Evolutionary conservation across 2,329 filamentous ascomycete genomes (phyloP).

Genomic region (Botrytis porri): DNA sequence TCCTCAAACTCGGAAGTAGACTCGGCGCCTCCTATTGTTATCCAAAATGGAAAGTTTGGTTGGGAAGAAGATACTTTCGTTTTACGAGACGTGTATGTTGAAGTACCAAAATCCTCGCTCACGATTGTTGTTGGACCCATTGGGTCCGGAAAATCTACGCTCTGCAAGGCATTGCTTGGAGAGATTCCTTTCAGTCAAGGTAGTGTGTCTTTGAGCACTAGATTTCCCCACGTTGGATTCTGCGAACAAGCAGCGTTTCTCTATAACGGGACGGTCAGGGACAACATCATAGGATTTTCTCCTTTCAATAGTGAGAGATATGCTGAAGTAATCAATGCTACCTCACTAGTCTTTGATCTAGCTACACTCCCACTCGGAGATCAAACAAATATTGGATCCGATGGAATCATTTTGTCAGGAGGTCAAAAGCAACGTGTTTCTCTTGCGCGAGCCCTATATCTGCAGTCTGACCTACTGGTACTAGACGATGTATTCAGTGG

Average conservation of each 20-base stretch:
- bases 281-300: slow-evolving; percentile 19
- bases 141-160: slow-evolving; percentile 34
- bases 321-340: slow-evolving; percentile 27
- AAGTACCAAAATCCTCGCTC: slow-evolving; percentile 13
- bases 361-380: slow-evolving; percentile 33
- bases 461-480: slow-evolving; percentile 23
- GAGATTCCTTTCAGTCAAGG: slow-evolving; percentile 23
- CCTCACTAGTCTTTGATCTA: slow-evolving; percentile 28
- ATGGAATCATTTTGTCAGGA: slow-evolving; percentile 37
- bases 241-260: slow-evolving; percentile 47
- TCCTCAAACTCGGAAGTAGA: neutral
- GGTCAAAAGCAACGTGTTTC: slow-evolving; percentile 30
- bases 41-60: neutral
- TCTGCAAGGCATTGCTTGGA: slow-evolving; percentile 32
- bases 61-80: neutral
- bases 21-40: neutral
- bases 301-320: slow-evolving; percentile 32
- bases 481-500: slow-evolving; percentile 33
- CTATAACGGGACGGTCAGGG: slow-evolving; percentile 40
- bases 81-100: neutral
- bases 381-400: slow-evolving; percentile 33
- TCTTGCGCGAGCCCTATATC: slow-evolving; percentile 30
- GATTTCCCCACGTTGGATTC: slow-evolving; percentile 37
- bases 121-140: slow-evolving; percentile 35
- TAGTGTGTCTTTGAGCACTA: slow-evolving; percentile 10